phyloP scores from a whole-genome alignment of 2,329 filamentous ascomycete species.

The Fusarium temperatum region DNA sequence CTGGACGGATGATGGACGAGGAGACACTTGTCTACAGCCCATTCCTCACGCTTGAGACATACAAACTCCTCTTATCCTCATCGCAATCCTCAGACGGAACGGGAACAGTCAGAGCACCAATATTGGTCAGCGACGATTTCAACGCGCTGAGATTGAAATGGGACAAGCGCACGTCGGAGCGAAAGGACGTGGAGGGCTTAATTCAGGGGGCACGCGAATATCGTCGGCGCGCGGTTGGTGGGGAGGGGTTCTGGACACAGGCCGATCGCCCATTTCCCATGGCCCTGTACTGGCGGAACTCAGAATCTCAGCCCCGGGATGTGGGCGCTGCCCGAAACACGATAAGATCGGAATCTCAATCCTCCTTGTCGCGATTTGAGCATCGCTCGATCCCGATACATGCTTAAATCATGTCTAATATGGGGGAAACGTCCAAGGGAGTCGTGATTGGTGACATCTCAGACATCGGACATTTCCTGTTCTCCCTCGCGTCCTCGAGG shows the following conservation, averaged over 20 bases:
- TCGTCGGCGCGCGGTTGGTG: conserved; percentile 32
- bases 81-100: neutral
- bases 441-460: neutral
- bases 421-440: neutral
- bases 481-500: neutral
- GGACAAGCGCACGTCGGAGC: conserved; percentile 36
- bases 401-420: neutral
- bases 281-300: conserved; percentile 37
- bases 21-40: conserved; percentile 39
- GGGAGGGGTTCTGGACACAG: conserved; percentile 35
- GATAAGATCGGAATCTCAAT: neutral
- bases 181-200: conserved; percentile 33
- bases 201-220: conserved; percentile 31
- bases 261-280: conserved; percentile 35
- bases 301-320: neutral
- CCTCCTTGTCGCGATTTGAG: neutral
- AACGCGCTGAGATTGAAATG: conserved; percentile 38
- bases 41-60: conserved; percentile 38
- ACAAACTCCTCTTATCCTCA: conserved; percentile 22
- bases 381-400: conserved; percentile 12
- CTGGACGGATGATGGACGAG: conserved; percentile 28
- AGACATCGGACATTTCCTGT: neutral
- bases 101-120: conserved; percentile 4
- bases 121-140: conserved; percentile 39
- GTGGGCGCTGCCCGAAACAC: neutral